phyloP scores from a whole-genome alignment of 1,284 basidiomycete genomes.

The Tausonia pullulans region DNA sequence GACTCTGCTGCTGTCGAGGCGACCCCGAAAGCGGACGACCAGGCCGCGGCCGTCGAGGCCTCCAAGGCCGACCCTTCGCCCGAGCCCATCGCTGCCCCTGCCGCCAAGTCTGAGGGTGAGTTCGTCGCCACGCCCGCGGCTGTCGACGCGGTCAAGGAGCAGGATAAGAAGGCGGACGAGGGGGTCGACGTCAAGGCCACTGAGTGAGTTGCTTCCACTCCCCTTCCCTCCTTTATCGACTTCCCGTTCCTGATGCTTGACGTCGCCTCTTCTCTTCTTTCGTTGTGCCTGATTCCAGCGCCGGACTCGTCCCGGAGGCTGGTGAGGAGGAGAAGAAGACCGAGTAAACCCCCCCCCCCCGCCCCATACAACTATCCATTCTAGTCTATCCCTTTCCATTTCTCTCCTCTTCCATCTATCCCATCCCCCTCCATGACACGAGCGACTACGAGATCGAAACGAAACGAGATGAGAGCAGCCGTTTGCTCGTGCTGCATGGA shows the following conservation, averaged over 20 bases:
- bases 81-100: not conserved
- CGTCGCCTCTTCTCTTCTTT: too few relatives aligned
- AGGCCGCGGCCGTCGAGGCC: not conserved
- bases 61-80: not conserved
- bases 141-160: constrained; percentile 12
- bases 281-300: too few relatives aligned
- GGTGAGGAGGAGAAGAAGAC: constrained; percentile 4
- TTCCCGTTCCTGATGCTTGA: too few relatives aligned
- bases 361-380: too few relatives aligned
- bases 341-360: not conserved
- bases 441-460: too few relatives aligned
- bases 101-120: not conserved
- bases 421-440: too few relatives aligned
- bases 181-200: constrained; percentile 12
- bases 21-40: not conserved
- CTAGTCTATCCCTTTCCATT: too few relatives aligned
- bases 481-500: too few relatives aligned
- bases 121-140: constrained; percentile 12
- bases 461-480: too few relatives aligned
- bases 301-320: not conserved
- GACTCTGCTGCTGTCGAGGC: not conserved
- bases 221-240: not conserved
- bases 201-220: constrained; percentile 2
- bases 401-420: too few relatives aligned
- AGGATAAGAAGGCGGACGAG: constrained; percentile 16